These are phyloP conservation scores for Quercus rubra DNA, from an alignment of 306 rosid genomes.

Conservation along the genomic window DNA sequence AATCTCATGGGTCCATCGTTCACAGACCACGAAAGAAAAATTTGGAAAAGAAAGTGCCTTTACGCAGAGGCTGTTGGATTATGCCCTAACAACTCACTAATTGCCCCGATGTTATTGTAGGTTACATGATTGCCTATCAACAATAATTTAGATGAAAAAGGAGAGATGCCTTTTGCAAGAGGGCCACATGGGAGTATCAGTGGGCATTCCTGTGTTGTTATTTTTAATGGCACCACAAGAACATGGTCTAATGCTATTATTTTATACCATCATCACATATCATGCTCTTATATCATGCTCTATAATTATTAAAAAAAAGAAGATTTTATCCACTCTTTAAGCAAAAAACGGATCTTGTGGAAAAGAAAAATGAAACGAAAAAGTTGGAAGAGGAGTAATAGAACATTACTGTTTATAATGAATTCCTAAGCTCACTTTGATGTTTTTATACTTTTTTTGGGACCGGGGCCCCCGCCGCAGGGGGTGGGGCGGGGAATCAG, in stretches of 20 bases:
- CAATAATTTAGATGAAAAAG: conserved; percentile 19
- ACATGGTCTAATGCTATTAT: conserved; percentile 35
- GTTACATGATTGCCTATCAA: conserved; percentile 25
- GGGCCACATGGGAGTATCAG: conserved; percentile 41
- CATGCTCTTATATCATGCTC: conserved; percentile 30
- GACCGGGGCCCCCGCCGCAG: no score
- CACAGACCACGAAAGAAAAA: background rate
- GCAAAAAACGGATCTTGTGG: conserved; percentile 28
- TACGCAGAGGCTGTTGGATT: conserved; percentile 32
- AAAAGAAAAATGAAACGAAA: background rate
- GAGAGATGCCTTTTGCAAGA: conserved; percentile 27
- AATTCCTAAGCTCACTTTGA: conserved; percentile 6
- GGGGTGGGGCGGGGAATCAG: background rate
- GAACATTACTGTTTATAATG: conserved; percentile 13
- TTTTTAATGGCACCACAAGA: conserved; percentile 39
- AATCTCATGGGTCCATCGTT: conserved; percentile 4
- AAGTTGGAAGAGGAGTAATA: conserved; percentile 6
- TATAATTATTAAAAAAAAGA: conserved; percentile 8
- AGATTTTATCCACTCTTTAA: conserved; percentile 28
- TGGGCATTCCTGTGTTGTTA: conserved; percentile 29
- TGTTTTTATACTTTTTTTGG: background rate
- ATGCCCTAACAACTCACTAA: conserved; percentile 27
- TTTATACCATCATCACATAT: conserved; percentile 41
- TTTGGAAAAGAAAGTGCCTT: conserved; percentile 27
- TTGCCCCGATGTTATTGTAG: conserved; percentile 10